A percentile compares a stretch with the other conserved stretches of the same genome.
Evolutionary conservation across 345 rosid species (phyloP).

Genomic region (Jatropha curcas): DNA sequence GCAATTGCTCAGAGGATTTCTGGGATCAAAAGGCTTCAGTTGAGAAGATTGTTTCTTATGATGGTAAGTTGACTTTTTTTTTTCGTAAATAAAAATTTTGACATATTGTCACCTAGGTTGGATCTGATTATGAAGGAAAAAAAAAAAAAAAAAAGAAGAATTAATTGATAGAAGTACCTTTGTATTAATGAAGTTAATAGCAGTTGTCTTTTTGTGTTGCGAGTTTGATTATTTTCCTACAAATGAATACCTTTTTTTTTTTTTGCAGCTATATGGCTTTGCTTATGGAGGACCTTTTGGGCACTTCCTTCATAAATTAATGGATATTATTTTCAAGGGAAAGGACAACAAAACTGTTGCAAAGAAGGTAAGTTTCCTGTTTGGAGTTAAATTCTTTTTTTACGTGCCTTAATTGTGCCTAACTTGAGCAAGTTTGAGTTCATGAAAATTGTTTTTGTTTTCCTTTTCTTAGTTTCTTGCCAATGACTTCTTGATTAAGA

Average conservation of each 20-base stretch:
- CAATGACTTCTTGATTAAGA: neutral
- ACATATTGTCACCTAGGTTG: neutral
- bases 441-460: too few species aligned
- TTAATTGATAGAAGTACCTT: neutral
- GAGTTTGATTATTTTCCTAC: neutral
- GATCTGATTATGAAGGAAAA: neutral
- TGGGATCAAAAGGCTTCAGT: constrained; percentile 68
- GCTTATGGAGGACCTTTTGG: constrained; percentile 91
- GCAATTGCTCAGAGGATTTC: constrained; percentile 82
- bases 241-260: neutral
- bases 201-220: neutral
- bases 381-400: neutral
- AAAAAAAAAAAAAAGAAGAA: neutral
- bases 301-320: constrained; percentile 78
- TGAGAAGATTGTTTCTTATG: constrained; percentile 67
- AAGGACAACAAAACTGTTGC: constrained; percentile 71
- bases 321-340: constrained; percentile 75
- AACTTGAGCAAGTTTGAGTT: neutral
- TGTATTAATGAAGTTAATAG: neutral
- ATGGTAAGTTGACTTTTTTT: constrained; percentile 46
- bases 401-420: neutral
- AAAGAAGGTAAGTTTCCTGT: constrained; percentile 54
- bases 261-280: constrained; percentile 75
- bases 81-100: neutral
- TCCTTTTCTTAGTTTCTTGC: neutral